Percentiles rank a stretch among this genome's conserved stretches.
phyloP scores from a whole-genome alignment of 352 stramenopile species.

The Globisporangium nagaii region DNA sequence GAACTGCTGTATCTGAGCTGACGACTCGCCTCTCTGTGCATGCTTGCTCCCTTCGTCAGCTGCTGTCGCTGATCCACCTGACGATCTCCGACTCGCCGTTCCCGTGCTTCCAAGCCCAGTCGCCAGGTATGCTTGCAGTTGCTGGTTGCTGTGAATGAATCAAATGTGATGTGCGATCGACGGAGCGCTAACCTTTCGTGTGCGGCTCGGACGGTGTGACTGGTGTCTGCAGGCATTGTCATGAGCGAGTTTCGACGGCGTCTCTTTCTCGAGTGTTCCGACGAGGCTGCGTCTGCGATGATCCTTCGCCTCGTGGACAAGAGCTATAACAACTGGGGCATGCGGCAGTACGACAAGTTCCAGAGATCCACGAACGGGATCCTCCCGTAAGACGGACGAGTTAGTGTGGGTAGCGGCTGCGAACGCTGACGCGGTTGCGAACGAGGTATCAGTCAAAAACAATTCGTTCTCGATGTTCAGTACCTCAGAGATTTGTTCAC shows the following conservation, averaged over 20 bases:
- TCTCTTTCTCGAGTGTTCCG: slow-evolving; percentile 24
- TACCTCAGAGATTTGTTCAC: no score
- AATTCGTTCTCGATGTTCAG: no score
- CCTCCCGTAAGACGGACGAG: slow-evolving; percentile 30
- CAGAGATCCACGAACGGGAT: slow-evolving; percentile 68
- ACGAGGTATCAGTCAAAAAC: slow-evolving; percentile 2
- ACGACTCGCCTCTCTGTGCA: no score
- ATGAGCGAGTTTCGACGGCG: slow-evolving; percentile 21
- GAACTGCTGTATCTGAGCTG: no score
- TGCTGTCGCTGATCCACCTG: slow-evolving; percentile 89
- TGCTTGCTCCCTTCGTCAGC: slow-evolving; percentile 4
- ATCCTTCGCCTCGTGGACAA: slow-evolving; percentile 44
- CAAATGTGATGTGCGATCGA: not conserved
- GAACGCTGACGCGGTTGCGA: not conserved
- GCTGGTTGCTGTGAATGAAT: not conserved
- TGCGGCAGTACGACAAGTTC: slow-evolving; percentile 68
- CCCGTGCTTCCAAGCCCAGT: slow-evolving; percentile 70
- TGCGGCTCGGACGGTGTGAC: no score
- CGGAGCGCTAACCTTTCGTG: not conserved
- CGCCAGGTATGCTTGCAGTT: slow-evolving; percentile 11
- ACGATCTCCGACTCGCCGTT: slow-evolving; percentile 85
- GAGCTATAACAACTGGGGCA: slow-evolving; percentile 64
- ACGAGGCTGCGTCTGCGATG: slow-evolving; percentile 14
- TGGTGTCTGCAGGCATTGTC: slow-evolving; percentile 13
- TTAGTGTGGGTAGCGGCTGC: no score